phyloP scores from a whole-genome alignment of 352 stramenopile genomes.

The Phytophthora foliorum region DNA sequence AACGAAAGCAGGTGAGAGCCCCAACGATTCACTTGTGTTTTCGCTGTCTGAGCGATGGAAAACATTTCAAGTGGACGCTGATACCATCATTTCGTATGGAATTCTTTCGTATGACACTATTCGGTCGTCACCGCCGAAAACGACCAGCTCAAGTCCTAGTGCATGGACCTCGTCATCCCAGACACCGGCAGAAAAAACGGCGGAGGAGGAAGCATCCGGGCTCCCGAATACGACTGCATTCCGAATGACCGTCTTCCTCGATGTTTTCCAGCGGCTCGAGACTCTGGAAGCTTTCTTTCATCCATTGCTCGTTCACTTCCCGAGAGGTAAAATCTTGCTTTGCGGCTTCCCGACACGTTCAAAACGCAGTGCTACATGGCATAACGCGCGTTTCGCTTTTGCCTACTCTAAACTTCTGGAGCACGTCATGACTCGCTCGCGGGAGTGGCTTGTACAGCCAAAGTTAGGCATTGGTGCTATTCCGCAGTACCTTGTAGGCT shows the following conservation, averaged over 20 bases:
- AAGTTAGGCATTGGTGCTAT: slow-evolving; percentile 70
- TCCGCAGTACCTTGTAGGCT: slow-evolving; percentile 72
- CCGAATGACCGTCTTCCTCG: slow-evolving; percentile 73
- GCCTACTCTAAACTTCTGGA: slow-evolving; percentile 62
- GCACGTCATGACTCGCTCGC: slow-evolving; percentile 56
- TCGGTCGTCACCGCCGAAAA: slow-evolving; percentile 12
- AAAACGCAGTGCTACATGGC: slow-evolving; percentile 47
- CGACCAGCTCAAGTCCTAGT: neutral
- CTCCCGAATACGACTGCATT: slow-evolving; percentile 36
- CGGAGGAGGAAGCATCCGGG: slow-evolving; percentile 13
- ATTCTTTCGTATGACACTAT: slow-evolving; percentile 55
- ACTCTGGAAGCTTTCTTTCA: slow-evolving; percentile 70
- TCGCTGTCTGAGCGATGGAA: slow-evolving; percentile 50
- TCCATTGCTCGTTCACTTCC: slow-evolving; percentile 65
- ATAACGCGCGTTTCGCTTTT: slow-evolving; percentile 57
- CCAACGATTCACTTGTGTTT: slow-evolving; percentile 45
- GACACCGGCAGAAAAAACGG: slow-evolving; percentile 19
- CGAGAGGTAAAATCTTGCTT: slow-evolving; percentile 69
- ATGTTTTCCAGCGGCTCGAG: slow-evolving; percentile 72
- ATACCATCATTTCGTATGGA: slow-evolving; percentile 57
- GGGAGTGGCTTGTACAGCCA: slow-evolving; percentile 81
- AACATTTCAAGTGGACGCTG: slow-evolving; percentile 52
- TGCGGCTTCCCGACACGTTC: slow-evolving; percentile 65
- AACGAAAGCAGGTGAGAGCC: slow-evolving; percentile 14
- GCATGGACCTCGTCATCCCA: slow-evolving; percentile 10